Conservation (phyloP, 2,329 filamentous ascomycete species). For the Tricladium varicosporioides region DNA sequence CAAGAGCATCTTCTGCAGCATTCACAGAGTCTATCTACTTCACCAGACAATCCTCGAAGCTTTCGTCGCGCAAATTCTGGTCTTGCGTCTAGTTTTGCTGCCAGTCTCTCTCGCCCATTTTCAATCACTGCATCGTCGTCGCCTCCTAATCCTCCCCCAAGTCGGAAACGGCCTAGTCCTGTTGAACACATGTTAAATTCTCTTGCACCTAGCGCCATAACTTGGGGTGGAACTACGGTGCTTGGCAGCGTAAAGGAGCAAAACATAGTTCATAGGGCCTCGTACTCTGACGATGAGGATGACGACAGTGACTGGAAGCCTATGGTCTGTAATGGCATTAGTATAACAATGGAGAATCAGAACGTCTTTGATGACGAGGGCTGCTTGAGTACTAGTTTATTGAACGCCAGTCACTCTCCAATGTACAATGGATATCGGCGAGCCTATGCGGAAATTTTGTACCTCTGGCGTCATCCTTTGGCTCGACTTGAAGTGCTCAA, state of each 20-base stretch:
- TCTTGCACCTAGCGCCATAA: constrained; percentile 43
- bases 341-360: constrained; percentile 57
- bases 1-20: constrained; percentile 46
- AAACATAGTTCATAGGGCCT: constrained; percentile 18
- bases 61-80: constrained; percentile 54
- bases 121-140: constrained; percentile 39
- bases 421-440: constrained; percentile 61
- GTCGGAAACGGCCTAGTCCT: constrained; percentile 56
- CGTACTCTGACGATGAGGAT: constrained; percentile 32
- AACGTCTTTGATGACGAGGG: constrained; percentile 68
- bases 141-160: constrained; percentile 43
- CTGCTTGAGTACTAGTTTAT: constrained; percentile 57
- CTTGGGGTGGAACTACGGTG: constrained; percentile 38
- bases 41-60: constrained; percentile 51
- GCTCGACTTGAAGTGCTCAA: constrained; percentile 66
- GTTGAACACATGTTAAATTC: constrained; percentile 58
- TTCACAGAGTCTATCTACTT: constrained; percentile 56
- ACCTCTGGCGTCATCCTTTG: constrained; percentile 63
- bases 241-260: constrained; percentile 37
- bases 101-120: constrained; percentile 48
- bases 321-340: constrained; percentile 31
- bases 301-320: constrained; percentile 21
- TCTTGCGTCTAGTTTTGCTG: constrained; percentile 53
- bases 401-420: constrained; percentile 47
- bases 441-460: constrained; percentile 66